Evolutionary conservation across 192 early-diverging fungal species (phyloP), one percentile per base, ranked within the genome.

Genomic region (Cetraspora pellucida): DNA sequence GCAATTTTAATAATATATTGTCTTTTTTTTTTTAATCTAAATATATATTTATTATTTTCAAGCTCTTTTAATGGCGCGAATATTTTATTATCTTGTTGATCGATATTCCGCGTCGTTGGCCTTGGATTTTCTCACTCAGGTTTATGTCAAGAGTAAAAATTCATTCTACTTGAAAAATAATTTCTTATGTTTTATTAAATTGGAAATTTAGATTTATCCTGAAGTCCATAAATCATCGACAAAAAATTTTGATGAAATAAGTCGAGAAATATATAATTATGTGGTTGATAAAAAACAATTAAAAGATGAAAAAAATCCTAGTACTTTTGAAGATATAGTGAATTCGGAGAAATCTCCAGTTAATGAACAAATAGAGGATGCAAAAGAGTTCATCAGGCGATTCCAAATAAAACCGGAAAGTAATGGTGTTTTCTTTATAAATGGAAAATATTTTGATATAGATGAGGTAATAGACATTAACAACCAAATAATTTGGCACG

Each of bases 371-470:
- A 63, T 75, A 27, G 1, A 25, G 13, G 60, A 25, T 21, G 58
- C 74, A 6, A 21, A 17, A 27, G 45, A 60, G 2, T 75, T 64
- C 47, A 50, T 64, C 23, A 65, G 49, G 1, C 30, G 58, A n/a
- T 75, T 75, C 27, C 47, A 44, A 43, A 60, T 65, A 43, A 23
- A 66, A 43, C 59, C 43, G 43, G 30, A 81, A 55, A 83, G 85
- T 13, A 69, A 45, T 0, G 89, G 89, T 10, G 83, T 85, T 8
- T 73, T 90, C 1, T 97, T 95, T 87, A 74, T 93, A 47, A 97
- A 97, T 77, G 95, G 95, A 64, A 92, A 91, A 77, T 88, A 87
- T 74, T 79, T 90, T 73, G 85, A 86, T 14, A 79, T 93, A 75
- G 84, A 80, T 57, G 87, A 89, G n/a, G 87, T 83, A 80, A 43